Conservation (phyloP, 2,329 filamentous ascomycete genomes). For the Alternaria dauci region DNA sequence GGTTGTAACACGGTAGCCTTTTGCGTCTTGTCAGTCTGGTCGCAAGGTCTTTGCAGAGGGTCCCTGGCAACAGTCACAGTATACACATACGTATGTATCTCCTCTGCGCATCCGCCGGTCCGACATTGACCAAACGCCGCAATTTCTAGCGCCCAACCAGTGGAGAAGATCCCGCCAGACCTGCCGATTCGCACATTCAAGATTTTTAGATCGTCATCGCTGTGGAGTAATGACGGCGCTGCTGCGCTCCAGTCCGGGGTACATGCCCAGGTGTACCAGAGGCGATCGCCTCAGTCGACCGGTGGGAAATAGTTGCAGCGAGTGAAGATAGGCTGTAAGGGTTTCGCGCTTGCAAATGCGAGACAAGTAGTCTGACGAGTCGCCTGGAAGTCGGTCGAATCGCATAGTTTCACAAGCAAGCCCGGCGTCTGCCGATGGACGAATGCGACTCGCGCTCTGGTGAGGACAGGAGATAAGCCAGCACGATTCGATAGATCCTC, state of each 20-base stretch:
- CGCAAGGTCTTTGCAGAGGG: background rate
- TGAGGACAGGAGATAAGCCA: conserved; percentile 20
- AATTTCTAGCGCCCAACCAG: conserved; percentile 7
- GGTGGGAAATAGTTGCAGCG: conserved; percentile 7
- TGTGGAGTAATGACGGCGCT: conserved; percentile 25
- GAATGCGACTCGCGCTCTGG: conserved; percentile 13
- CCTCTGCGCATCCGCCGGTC: conserved; percentile 13
- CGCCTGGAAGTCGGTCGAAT: conserved; percentile 7
- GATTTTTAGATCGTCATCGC: conserved; percentile 25
- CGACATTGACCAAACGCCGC: conserved; percentile 18
- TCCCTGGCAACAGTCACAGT: background rate
- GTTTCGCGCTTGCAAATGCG: conserved; percentile 11
- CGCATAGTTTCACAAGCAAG: conserved; percentile 5
- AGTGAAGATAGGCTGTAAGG: conserved; percentile 7
- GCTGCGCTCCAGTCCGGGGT: conserved; percentile 38
- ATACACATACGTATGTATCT: conserved; percentile 3
- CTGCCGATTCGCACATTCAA: conserved; percentile 28
- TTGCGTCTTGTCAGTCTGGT: background rate
- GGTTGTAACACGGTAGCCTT: background rate
- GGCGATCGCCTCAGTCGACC: conserved; percentile 12
- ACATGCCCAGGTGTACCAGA: conserved; percentile 24
- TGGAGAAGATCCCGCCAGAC: conserved; percentile 18
- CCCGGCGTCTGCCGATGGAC: conserved; percentile 15
- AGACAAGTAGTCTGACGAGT: conserved; percentile 3
- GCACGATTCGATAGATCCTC: conserved; percentile 22